Conservation (phyloP, 306 rosid species). For the Morella rubra region DNA sequence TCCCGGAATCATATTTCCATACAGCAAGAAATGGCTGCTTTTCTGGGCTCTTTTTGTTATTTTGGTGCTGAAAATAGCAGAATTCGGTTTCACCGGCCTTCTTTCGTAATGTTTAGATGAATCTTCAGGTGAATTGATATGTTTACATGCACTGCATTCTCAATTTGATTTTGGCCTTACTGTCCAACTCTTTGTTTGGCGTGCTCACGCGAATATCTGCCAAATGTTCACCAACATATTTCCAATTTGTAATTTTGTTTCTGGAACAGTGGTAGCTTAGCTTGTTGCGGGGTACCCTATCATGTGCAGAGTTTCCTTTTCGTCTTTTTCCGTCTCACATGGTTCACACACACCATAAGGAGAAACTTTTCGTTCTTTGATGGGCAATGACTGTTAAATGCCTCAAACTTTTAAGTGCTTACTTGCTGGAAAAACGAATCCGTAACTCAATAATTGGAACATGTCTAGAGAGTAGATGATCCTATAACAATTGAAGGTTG, state of each 20-base stretch:
- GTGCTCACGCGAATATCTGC: too few relatives aligned
- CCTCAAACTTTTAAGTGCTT: not conserved
- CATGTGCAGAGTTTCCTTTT: not conserved
- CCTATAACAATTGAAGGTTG: not conserved
- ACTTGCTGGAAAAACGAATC: not conserved
- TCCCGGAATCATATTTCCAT: not conserved
- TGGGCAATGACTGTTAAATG: not conserved
- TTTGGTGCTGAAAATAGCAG: not conserved
- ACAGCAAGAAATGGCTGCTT: not conserved
- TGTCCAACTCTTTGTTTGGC: too few relatives aligned
- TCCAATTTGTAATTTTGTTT: too few relatives aligned
- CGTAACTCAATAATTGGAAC: not conserved
- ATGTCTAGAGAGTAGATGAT: not conserved
- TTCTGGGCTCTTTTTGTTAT: not conserved
- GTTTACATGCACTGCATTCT: not conserved
- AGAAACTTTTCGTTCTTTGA: not conserved
- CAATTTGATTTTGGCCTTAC: too few relatives aligned
- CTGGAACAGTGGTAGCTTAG: too few relatives aligned
- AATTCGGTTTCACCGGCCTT: not conserved
- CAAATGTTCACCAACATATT: too few relatives aligned
- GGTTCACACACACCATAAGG: not conserved
- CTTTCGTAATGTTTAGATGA: not conserved
- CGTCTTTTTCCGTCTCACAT: not conserved
- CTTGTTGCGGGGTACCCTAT: not conserved
- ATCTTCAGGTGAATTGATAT: not conserved